phyloP scores from a whole-genome alignment of 2,329 filamentous ascomycete species.

The Coniosporium tulheliwenetii region DNA sequence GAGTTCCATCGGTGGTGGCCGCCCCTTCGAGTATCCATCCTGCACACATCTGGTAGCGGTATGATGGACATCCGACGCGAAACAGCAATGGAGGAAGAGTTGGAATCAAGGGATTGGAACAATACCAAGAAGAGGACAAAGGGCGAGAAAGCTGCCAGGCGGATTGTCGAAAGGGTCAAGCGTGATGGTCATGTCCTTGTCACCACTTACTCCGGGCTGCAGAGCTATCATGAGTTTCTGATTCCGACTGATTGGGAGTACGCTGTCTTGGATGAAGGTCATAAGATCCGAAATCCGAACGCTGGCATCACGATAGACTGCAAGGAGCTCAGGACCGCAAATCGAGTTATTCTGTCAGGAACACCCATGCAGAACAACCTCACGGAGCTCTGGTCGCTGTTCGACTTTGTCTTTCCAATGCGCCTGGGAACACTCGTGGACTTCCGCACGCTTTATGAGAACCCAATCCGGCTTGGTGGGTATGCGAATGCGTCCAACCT shows the following conservation, averaged over 20 bases:
- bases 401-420: conserved; percentile 97
- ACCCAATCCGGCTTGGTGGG: conserved; percentile 82
- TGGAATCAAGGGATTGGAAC: conserved; percentile 36
- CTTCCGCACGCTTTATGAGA: conserved; percentile 83
- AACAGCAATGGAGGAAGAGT: conserved; percentile 43
- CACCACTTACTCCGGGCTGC: conserved; percentile 90
- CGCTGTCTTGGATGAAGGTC: conserved; percentile 87
- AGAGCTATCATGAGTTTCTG: conserved; percentile 73
- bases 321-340: conserved; percentile 81
- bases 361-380: conserved; percentile 98
- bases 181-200: conserved; percentile 82
- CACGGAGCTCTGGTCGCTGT: conserved; percentile 88
- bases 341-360: conserved; percentile 84
- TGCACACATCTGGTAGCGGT: conserved; percentile 89
- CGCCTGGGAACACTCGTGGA: conserved; percentile 79
- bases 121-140: conserved; percentile 25
- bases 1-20: conserved; percentile 99
- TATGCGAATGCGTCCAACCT: conserved; percentile 92
- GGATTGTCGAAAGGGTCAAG: conserved; percentile 68
- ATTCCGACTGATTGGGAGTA: conserved; percentile 82
- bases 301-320: conserved; percentile 88
- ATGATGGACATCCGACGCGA: conserved; percentile 68
- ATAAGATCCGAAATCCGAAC: conserved; percentile 96
- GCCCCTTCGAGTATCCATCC: conserved; percentile 85
- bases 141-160: conserved; percentile 54